These are phyloP conservation scores for Trichosanthes cucumerina DNA, from an alignment of 306 rosid genomes.

Conservation along the genomic window DNA sequence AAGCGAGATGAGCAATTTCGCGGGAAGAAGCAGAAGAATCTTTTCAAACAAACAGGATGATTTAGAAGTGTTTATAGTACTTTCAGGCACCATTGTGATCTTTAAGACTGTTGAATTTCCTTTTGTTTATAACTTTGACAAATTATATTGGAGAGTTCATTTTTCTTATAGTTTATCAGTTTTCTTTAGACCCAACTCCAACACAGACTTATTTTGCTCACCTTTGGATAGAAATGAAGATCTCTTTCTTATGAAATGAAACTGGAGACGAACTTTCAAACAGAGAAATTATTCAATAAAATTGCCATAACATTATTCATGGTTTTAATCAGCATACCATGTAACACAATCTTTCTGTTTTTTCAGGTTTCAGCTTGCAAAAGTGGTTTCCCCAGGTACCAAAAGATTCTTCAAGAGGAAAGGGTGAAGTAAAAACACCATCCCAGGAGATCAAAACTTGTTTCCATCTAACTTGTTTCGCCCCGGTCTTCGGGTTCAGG, in stretches of 20 bases:
- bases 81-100: background rate
- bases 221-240: background rate
- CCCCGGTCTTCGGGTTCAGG: constrained; percentile 10
- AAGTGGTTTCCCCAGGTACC: constrained; percentile 64
- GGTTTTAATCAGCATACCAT: background rate
- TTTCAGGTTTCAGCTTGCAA: constrained; percentile 83
- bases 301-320: background rate
- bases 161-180: background rate
- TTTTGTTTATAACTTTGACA: background rate
- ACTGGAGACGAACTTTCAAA: background rate
- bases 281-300: background rate
- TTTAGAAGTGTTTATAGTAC: background rate
- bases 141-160: background rate
- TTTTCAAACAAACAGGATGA: background rate
- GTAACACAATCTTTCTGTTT: background rate
- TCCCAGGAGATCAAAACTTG: background rate
- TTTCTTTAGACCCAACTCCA: background rate
- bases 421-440: constrained; percentile 36
- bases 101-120: background rate
- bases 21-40: background rate
- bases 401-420: constrained; percentile 57
- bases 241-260: background rate
- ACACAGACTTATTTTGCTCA: background rate
- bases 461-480: background rate
- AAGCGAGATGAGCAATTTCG: background rate